Percentiles rank a stretch among this genome's conserved stretches.
phyloP scores from a whole-genome alignment of 768 basidiomycete species.

The Mycena capillaripes region DNA sequence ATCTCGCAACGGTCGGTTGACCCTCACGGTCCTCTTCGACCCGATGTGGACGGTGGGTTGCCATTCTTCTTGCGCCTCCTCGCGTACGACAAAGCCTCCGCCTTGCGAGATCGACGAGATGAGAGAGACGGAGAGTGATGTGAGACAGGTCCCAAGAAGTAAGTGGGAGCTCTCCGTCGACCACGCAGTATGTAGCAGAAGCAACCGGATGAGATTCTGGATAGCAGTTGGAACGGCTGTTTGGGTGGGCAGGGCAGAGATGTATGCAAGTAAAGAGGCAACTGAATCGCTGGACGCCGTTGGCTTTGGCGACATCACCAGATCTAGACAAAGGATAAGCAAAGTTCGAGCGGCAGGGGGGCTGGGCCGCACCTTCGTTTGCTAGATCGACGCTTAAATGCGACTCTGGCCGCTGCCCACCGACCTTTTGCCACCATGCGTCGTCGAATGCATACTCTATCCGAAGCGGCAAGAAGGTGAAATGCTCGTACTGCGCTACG shows the following conservation, averaged over 20 bases:
- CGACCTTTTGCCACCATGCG: conserved; percentile 72
- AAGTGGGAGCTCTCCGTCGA: conserved; percentile 78
- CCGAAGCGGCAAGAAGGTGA: conserved; percentile 74
- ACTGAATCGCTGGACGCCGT: conserved; percentile 36
- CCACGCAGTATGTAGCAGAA: conserved; percentile 77
- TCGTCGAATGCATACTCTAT: conserved; percentile 83
- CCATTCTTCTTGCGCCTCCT: conserved; percentile 85
- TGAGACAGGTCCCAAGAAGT: conserved; percentile 84
- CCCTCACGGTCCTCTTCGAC: conserved; percentile 52
- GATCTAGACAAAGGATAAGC: conserved; percentile 42
- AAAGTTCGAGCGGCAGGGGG: neutral
- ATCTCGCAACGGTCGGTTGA: conserved; percentile 80
- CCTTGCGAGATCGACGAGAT: conserved; percentile 85
- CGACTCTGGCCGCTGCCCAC: conserved; percentile 45
- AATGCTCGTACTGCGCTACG: conserved; percentile 61
- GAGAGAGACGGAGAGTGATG: conserved; percentile 79
- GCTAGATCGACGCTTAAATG: conserved; percentile 61
- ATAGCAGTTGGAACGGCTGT: conserved; percentile 76
- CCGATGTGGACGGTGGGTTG: conserved; percentile 41
- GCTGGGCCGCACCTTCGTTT: conserved; percentile 61
- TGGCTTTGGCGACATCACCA: conserved; percentile 46
- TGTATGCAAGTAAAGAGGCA: conserved; percentile 61
- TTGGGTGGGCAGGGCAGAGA: conserved; percentile 79
- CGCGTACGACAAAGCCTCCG: conserved; percentile 76
- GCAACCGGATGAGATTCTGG: conserved; percentile 71